Percentiles rank a stretch among this genome's conserved stretches.
Evolutionary conservation across 2,329 filamentous ascomycete species (phyloP).

Genomic region (Huntiella moniliformis): DNA sequence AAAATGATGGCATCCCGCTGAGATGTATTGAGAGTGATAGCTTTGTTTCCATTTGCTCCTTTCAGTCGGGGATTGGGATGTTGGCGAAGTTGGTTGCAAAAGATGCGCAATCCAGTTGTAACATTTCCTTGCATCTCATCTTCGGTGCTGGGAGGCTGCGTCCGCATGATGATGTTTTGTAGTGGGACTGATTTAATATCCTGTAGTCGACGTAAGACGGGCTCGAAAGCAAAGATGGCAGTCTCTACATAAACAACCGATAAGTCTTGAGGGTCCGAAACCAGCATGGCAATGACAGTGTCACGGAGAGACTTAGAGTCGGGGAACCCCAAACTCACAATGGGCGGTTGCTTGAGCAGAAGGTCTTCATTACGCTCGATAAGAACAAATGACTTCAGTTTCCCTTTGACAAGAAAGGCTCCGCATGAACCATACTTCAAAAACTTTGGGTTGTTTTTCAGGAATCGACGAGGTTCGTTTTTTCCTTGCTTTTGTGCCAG

Average conservation of each 20-base stretch:
- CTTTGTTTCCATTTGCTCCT: constrained; percentile 1
- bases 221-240: constrained; percentile 49
- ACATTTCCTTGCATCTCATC: too few relatives aligned
- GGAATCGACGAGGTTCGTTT: constrained; percentile 23
- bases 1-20: constrained; percentile 38
- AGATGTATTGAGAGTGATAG: constrained; percentile 16
- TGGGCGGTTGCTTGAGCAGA: constrained; percentile 25
- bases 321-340: constrained; percentile 32
- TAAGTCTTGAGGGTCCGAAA: constrained; percentile 14
- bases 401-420: constrained; percentile 32
- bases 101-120: too few relatives aligned
- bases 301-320: constrained; percentile 27
- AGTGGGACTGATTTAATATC: constrained; percentile 36
- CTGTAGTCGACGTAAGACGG: constrained; percentile 42
- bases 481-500: constrained; percentile 14
- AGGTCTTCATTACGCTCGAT: constrained; percentile 32
- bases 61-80: constrained; percentile 24
- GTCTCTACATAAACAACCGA: constrained; percentile 43
- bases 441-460: constrained; percentile 29
- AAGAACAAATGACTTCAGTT: constrained; percentile 40
- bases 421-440: constrained; percentile 43
- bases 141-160: neutral
- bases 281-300: constrained; percentile 26
- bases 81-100: neutral
- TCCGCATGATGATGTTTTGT: constrained; percentile 18